Percentiles rank a stretch among this genome's conserved stretches.
phyloP scores from a whole-genome alignment of 257 asterid species.

The Haberlea rhodopensis region DNA sequence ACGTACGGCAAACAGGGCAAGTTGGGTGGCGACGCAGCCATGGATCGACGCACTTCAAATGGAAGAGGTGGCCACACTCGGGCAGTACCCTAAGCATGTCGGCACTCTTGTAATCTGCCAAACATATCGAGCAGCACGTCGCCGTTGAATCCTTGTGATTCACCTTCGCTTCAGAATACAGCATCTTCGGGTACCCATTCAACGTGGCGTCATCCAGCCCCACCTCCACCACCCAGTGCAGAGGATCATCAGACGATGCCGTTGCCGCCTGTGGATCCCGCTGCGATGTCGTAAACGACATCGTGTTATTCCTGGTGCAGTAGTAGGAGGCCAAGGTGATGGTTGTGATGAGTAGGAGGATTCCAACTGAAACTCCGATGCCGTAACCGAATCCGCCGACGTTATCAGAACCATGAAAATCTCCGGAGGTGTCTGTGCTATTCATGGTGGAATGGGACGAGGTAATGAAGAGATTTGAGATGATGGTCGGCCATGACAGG shows the following conservation, averaged over 20 bases:
- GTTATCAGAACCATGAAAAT: constrained; percentile 46
- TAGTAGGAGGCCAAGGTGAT: constrained; percentile 73
- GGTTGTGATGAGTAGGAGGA: constrained; percentile 80
- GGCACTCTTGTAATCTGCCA: constrained; percentile 63
- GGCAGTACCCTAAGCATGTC: constrained; percentile 66
- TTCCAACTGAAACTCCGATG: constrained; percentile 73
- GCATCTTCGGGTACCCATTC: constrained; percentile 55
- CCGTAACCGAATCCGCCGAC: constrained; percentile 85
- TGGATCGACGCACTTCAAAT: constrained; percentile 73
- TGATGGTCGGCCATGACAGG: constrained; percentile 35
- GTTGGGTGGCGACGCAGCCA: constrained; percentile 90
- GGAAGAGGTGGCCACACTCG: constrained; percentile 83
- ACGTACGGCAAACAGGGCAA: constrained; percentile 87
- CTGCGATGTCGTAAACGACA: constrained; percentile 25
- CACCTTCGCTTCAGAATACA: constrained; percentile 62
- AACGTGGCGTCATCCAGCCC: constrained; percentile 81
- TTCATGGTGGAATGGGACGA: constrained; percentile 37
- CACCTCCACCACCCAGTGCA: constrained; percentile 30
- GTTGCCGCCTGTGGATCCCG: constrained; percentile 14
- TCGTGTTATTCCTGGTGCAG: constrained; percentile 56
- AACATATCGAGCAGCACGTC: constrained; percentile 76
- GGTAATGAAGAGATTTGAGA: constrained; percentile 11
- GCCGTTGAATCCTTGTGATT: constrained; percentile 50
- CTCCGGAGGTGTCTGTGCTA: constrained; percentile 38
- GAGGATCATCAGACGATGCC: background rate